Percentiles rank a stretch among this genome's conserved stretches.
Evolutionary conservation across 78 protist genomes (phyloP).

Genomic region (Isochrysis galbana): DNA sequence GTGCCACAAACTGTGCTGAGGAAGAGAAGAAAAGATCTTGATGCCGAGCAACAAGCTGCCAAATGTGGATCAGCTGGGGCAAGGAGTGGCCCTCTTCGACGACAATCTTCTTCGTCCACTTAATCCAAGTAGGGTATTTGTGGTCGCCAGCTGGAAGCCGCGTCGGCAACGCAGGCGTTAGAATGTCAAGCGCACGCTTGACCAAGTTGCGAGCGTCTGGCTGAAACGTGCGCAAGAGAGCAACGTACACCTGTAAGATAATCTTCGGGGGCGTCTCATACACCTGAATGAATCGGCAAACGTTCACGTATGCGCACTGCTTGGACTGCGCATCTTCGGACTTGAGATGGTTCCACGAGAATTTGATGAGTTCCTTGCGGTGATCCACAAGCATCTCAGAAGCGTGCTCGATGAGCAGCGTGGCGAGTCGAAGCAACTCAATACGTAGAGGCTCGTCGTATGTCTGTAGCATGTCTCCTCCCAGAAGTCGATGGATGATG

Average conservation of each 20-base stretch:
- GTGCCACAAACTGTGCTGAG: slow-evolving; percentile 82
- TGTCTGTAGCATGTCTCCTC: not conserved
- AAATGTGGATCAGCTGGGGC: slow-evolving; percentile 84
- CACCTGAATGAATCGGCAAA: slow-evolving; percentile 83
- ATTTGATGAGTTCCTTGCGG: slow-evolving; percentile 80
- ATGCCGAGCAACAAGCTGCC: slow-evolving; percentile 81
- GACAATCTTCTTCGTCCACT: slow-evolving; percentile 82
- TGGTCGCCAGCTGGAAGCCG: slow-evolving; percentile 53
- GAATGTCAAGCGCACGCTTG: slow-evolving; percentile 79
- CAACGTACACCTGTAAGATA: slow-evolving; percentile 82
- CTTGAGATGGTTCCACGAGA: slow-evolving; percentile 81
- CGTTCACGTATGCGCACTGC: slow-evolving; percentile 87
- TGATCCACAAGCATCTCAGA: slow-evolving; percentile 47
- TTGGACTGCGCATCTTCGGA: slow-evolving; percentile 79
- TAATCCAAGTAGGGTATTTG: slow-evolving; percentile 71
- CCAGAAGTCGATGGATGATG: slow-evolving; percentile 36
- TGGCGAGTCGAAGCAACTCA: slow-evolving; percentile 76
- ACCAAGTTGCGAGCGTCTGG: slow-evolving; percentile 79
- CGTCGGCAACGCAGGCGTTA: slow-evolving; percentile 75
- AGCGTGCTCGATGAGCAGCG: slow-evolving; percentile 72
- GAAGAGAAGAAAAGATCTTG: slow-evolving; percentile 73
- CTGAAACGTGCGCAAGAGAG: slow-evolving; percentile 81
- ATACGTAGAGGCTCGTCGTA: slow-evolving; percentile 49
- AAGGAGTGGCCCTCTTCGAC: slow-evolving; percentile 89
- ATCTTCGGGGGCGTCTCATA: slow-evolving; percentile 87